Percentiles rank a stretch among this genome's conserved stretches.
phyloP scores from a whole-genome alignment of 2,329 filamentous ascomycete species.

The Ceratocystis destructans region DNA sequence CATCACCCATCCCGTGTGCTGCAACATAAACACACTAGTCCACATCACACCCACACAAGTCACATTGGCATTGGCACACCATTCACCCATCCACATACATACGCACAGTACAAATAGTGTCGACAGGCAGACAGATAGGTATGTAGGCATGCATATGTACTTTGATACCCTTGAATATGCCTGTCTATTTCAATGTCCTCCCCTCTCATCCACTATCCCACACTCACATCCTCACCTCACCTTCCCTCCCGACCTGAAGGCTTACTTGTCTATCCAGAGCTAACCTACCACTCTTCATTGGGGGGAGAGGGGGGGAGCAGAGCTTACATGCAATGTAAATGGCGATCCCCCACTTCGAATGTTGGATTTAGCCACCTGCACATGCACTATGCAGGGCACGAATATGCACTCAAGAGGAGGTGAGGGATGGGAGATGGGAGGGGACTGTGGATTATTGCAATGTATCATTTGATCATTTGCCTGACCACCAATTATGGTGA shows the following conservation, averaged over 20 bases:
- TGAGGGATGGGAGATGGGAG: not conserved
- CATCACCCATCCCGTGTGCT: not conserved
- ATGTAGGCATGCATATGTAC: no score
- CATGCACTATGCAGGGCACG: slow-evolving; percentile 5
- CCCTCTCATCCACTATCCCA: not conserved
- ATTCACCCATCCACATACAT: not conserved
- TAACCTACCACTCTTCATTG: not conserved
- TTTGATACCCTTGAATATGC: not conserved
- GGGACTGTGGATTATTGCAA: not conserved
- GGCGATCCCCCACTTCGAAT: not conserved
- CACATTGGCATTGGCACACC: not conserved
- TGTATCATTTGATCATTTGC: not conserved
- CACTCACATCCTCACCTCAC: not conserved
- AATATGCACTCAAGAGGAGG: slow-evolving; percentile 4
- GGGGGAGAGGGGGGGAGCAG: not conserved
- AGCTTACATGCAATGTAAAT: not conserved
- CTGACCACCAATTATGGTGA: no score
- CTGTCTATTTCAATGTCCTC: not conserved
- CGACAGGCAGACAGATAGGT: not conserved
- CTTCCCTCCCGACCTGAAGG: not conserved
- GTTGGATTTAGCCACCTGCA: not conserved
- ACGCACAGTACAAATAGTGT: no score
- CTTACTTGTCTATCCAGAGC: not conserved
- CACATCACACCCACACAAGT: not conserved
- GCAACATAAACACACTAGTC: not conserved